Evolutionary conservation across 2,329 filamentous ascomycete genomes (phyloP).

Genomic region (Emergomyces orientalis): DNA sequence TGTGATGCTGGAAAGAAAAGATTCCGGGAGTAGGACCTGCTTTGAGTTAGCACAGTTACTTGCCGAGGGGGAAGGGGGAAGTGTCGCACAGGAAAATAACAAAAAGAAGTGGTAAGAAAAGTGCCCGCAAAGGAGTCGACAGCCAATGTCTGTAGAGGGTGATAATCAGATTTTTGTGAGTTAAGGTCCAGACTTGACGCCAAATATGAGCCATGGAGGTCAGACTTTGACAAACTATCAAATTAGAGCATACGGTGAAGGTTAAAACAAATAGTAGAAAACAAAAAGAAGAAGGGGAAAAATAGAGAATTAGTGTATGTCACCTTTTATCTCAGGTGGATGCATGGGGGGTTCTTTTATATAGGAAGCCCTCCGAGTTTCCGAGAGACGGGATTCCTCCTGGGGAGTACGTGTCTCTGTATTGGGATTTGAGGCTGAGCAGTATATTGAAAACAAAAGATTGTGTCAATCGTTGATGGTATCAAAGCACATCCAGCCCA

Average conservation of each 20-base stretch:
- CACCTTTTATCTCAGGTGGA: not conserved
- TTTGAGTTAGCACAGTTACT: not conserved
- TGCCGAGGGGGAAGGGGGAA: not conserved
- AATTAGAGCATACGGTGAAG: not conserved
- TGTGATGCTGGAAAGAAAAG: constrained; percentile 69
- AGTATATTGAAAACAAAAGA: not conserved
- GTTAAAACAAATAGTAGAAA: not conserved
- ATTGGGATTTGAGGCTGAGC: not conserved
- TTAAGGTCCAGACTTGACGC: constrained; percentile 47
- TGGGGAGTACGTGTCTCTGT: not conserved
- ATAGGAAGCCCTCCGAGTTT: not conserved
- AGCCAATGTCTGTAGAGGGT: constrained; percentile 46
- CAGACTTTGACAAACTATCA: not conserved
- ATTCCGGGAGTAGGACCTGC: constrained; percentile 62
- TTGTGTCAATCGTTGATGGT: not conserved
- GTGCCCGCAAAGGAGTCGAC: constrained; percentile 46
- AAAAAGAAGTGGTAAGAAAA: constrained; percentile 49
- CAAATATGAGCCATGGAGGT: not conserved
- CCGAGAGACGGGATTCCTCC: not conserved
- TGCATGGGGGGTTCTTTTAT: not conserved
- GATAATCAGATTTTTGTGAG: constrained; percentile 49
- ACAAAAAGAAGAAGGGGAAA: not conserved
- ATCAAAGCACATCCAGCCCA: not conserved
- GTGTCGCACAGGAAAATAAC: constrained; percentile 32
- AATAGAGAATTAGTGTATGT: not conserved